Conservation (phyloP, 257 asterid genomes). For the Ilex asprella region DNA sequence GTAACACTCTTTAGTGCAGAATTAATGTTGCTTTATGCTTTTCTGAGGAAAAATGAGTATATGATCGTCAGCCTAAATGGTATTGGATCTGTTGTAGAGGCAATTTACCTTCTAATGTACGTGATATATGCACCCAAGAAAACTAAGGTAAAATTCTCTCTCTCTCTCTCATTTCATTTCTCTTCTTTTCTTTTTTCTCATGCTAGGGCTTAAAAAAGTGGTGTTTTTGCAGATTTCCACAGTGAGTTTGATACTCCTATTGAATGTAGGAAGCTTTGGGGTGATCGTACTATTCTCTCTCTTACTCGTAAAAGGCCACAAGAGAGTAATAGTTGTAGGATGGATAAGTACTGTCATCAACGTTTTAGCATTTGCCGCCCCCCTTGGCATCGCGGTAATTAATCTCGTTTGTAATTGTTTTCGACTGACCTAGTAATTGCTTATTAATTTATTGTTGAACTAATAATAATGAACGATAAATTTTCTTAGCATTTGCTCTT, state of each 20-base stretch:
- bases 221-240: conserved; percentile 33
- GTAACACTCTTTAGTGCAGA: conserved; percentile 64
- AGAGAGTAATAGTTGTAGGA: conserved; percentile 49
- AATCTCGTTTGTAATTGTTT: too few relatives aligned
- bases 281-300: conserved; percentile 27
- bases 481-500: too few relatives aligned
- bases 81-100: conserved; percentile 45
- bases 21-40: conserved; percentile 48
- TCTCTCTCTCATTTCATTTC: background rate
- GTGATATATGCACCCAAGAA: conserved; percentile 36
- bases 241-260: conserved; percentile 21
- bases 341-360: conserved; percentile 58
- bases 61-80: conserved; percentile 55
- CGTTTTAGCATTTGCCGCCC: conserved; percentile 68
- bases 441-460: too few relatives aligned
- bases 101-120: conserved; percentile 35
- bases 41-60: conserved; percentile 41
- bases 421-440: too few relatives aligned
- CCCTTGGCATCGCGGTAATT: conserved; percentile 69
- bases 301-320: conserved; percentile 26
- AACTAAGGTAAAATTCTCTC: conserved; percentile 22
- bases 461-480: background rate
- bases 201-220: too few relatives aligned
- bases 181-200: too few relatives aligned
- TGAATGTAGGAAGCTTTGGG: conserved; percentile 48